Evolutionary conservation across 2,329 filamentous ascomycete species (phyloP), one percentile per base, ranked within the genome.

Genomic region (Paracoccidioides lutzii): DNA sequence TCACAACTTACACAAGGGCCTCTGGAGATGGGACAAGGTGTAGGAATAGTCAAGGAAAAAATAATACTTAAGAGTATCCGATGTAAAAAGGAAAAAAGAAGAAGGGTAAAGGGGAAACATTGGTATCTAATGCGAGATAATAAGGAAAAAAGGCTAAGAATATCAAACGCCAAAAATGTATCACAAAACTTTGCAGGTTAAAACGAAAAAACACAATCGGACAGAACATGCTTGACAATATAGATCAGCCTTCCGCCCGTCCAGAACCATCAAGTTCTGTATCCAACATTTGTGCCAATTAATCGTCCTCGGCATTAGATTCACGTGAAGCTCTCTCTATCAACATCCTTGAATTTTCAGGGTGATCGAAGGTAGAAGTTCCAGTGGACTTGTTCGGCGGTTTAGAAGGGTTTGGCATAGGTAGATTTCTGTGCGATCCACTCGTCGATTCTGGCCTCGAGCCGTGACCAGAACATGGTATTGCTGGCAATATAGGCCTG

Each of bases 231-330:
- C 15, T 8, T 44, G 22, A 15, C 12, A 51, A 40, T 51, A 40
- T 51, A n/a, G 12, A 10, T 15, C 38, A 41, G 14, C 46, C 8
- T 49, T 37, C 3, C 10, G 32, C 32, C 14, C 9, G 15, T 41
- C 3, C 28, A 38, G 22, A 15, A 5, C 49, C 35, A 6, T 55
- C 60, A n/a, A 68, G 49, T 52, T 68, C 65, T 54, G 58, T 59
- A 52, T 67, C 65, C 58, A 67, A 60, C 56, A 60, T 55, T 41
- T 58, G 64, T 28, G 59, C 61, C 15, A 67, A 52, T 15, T 66
- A 62, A 28, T 66, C 65, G 43, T 65, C 59, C 3, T 58, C 38
- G 52, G 38, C 40, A 10, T 41, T 43, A 28, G 35, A 15, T 14
- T 28, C 15, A n/a, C n/a, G n/a, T 45, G n/a, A 50, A 51, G 44